Base-by-base conservation (phyloP, 305 asterid species). In the Fraxinus paxiana region DNA sequence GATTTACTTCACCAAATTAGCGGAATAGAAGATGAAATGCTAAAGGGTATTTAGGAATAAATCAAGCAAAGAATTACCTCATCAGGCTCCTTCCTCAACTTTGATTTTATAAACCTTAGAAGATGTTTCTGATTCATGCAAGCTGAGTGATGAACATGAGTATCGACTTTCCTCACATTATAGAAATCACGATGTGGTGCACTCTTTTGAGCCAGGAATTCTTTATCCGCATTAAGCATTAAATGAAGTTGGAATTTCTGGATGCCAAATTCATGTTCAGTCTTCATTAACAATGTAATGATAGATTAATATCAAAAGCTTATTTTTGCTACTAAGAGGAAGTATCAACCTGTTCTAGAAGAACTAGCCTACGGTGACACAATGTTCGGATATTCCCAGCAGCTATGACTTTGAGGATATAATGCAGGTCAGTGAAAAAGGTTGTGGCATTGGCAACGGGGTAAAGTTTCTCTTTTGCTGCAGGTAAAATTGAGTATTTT, bases 51-150 rank as follows among this genome's bases (percentile, higher is more conserved):
- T 46, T 56, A 79, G 48, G 67, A 63, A 77, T 9, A 78, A 76
- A 31, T 69, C 82, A 73, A 80, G 48, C 76, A 79, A 78, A 79
- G 54, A 24, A 77, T 79, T 86, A 96, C 99, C 98, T 96, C 98
- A 74, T 91, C 99, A 17, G 99, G 99, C 85, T 96, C 99, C 91
- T 96, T 96, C 89, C 96, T 90, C 91, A 96, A 85, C 89, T 96
- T 96, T 6, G 98, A 94, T 85, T 96, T 96, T 43, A 96, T 96
- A 85, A 96, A 96, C 91, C 98, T 88, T 81, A 96, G 79, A 76
- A 96, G 95, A 88, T 96, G 99, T 85, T 96, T 96, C 89, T 96
- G 99, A 87, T 96, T 96, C 99, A 96, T 96, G 89, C 99, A 96
- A 72, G 99, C 99, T 15, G 99, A 96, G 87, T 96, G 99, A 86